Evolutionary conservation across 202 grass and related monocot genomes (phyloP), one percentile per base, ranked within the genome.

Genomic region (Digitaria exilis): DNA sequence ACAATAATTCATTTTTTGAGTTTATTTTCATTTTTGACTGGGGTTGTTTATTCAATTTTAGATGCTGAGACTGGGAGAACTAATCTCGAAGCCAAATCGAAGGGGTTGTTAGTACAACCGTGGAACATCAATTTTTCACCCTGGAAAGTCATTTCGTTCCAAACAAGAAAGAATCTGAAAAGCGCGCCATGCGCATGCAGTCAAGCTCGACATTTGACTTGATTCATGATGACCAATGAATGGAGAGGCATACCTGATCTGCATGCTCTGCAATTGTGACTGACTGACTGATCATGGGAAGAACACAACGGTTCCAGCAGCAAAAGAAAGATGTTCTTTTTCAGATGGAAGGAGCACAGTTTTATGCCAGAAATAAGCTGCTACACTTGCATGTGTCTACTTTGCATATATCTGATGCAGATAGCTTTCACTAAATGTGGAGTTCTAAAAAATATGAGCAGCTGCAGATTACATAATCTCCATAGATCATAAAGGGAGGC

Each of bases 161-260:
- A 15, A 70, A 48, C 12, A 43, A 46, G 46, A 48, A 32, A 15
- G 17, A 25, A 65, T 72, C 37, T 32, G 72, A 26, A 74, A 86
- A 73, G 66, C 31, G 56, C 17, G 28, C 45, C 72, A 82, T 25
- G 48, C 51, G 75, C 39, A 69, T 83, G 79, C 24, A 86, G 74
- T 90, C 88, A 90, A 90, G 79, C 60, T 79, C 79, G 50, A 75
- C 84, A 86, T 83, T 86, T 90, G 79, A 90, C 84, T 67, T 41
- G 21, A 32, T 69, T 57, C 79, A 86, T 83, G 74, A 90, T 90
- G 74, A 0, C 18, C 59, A 79, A 82, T 66, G 84, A 79, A 73
- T 48, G 46, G 30, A 49, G 71, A 72, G 29, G 44, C 77, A 81
- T 65, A 73, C 65, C 78, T 72, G 83, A 78, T 65, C 77, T 85